Evolutionary conservation across 2,329 filamentous ascomycete species (phyloP), one percentile per base, ranked within the genome.

Genomic region (Diaporthe destruens): DNA sequence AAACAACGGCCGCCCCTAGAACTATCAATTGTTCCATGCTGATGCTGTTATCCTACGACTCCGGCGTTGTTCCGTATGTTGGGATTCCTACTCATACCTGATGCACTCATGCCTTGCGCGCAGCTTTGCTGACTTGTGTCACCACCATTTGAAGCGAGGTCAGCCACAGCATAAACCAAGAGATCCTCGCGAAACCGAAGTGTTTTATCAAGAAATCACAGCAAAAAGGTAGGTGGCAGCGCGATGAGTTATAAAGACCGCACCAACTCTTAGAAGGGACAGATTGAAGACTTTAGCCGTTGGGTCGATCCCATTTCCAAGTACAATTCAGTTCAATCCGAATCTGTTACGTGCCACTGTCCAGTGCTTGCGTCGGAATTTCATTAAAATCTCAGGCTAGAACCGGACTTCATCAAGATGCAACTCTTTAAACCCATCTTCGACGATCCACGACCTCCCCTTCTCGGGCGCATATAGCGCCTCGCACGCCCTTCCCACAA

Each of bases 401-500:
- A 66, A 32, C 23, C 47, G 69, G 16, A 51, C 65, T 9, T 49
- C 63, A 49, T 76, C 78, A 1, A 86, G 77, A 72, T 96, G 93
- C 69, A 98, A 80, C 0, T 92, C 93, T 75, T 87, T 87, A 78
- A 97, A 97, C 0, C 95, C 95, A 61, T 98, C 95, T 80, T 98
- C 95, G 0, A 98, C 93, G 0, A 87, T 84, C 96, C 96, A 98
- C 72, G 90, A 90, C 77, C 90, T 87, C 2, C 87, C 88, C 71
- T 83, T 84, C 47, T 88, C 86, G 23, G 84, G 83, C 29, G 86
- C 84, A 75, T 91, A 88, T 72, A 98, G 81, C 6, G 94, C 94
- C 78, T 94, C 92, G 77, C 96, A 99, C 4, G 94, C 93, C 57
- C 88, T 86, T 0, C 96, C 96, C 0, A 98, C 91, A 0, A 98